Evolutionary conservation across 768 basidiomycete genomes (phyloP).

Genomic region (Lepiota brunneoincarnata): DNA sequence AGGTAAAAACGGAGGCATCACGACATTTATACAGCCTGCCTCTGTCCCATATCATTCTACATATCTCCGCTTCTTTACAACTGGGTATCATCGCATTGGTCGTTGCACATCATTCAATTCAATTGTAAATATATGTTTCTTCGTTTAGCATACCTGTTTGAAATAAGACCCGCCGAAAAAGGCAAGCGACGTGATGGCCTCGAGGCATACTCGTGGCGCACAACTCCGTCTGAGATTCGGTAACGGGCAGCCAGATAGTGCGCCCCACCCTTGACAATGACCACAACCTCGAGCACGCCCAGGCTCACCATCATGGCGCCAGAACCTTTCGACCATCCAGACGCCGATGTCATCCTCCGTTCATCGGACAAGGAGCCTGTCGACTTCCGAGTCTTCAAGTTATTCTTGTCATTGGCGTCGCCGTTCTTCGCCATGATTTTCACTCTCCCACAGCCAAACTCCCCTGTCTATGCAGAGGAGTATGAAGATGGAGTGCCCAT

Average conservation of each 20-base stretch:
- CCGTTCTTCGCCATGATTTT: slow-evolving; percentile 58
- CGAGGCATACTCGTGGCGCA: slow-evolving; percentile 6
- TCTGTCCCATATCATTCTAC: too few relatives aligned
- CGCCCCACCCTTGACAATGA: neutral
- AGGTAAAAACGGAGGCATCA: neutral
- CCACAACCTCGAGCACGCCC: slow-evolving; percentile 9
- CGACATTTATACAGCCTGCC: too few relatives aligned
- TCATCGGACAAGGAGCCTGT: slow-evolving; percentile 45
- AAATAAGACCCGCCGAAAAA: neutral
- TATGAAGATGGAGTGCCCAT: slow-evolving; percentile 34
- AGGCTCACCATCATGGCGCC: slow-evolving; percentile 8
- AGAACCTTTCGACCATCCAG: slow-evolving; percentile 44
- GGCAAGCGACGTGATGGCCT: neutral
- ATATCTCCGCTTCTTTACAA: too few relatives aligned
- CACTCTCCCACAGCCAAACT: slow-evolving; percentile 44
- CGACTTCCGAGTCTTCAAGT: slow-evolving; percentile 53
- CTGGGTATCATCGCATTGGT: neutral
- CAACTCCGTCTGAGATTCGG: neutral
- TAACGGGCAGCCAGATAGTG: neutral
- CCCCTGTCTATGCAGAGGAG: slow-evolving; percentile 18
- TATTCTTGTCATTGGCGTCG: slow-evolving; percentile 54
- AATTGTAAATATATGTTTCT: too few relatives aligned
- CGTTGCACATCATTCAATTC: too few relatives aligned
- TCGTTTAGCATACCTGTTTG: too few relatives aligned
- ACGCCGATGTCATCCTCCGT: slow-evolving; percentile 53